Conservation (phyloP, 2,329 filamentous ascomycete genomes). For the Leptoxyphium fumago region DNA sequence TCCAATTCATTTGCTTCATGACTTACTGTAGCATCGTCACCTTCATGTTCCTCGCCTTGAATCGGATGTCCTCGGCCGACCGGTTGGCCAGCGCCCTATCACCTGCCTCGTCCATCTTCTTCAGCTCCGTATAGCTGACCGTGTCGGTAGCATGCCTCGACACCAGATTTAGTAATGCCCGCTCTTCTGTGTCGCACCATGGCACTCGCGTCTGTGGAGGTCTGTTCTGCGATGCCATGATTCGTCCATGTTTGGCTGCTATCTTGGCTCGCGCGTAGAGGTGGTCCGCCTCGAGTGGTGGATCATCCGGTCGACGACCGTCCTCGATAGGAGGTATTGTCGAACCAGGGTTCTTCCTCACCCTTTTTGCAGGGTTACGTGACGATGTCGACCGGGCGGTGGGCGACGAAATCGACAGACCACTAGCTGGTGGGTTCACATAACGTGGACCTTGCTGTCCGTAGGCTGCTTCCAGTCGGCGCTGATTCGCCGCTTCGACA, state of each 20-base stretch:
- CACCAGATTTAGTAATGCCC: slow-evolving; percentile 35
- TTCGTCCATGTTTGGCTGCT: slow-evolving; percentile 9
- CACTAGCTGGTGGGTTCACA: neutral
- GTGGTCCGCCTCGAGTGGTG: slow-evolving; percentile 1
- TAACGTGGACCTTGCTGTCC: neutral
- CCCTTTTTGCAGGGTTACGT: slow-evolving; percentile 9
- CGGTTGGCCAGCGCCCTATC: slow-evolving; percentile 22
- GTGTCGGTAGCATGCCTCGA: slow-evolving; percentile 24
- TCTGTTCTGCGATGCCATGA: slow-evolving; percentile 5
- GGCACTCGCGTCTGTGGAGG: slow-evolving; percentile 16
- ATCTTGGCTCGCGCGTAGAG: slow-evolving; percentile 10
- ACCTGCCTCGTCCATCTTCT: slow-evolving; percentile 17
- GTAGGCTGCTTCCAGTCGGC: slow-evolving; percentile 20
- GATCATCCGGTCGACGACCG: slow-evolving; percentile 4
- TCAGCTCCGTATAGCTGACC: slow-evolving; percentile 33
- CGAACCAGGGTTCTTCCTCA: slow-evolving; percentile 19
- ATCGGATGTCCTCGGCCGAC: slow-evolving; percentile 33
- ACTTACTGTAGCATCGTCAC: slow-evolving; percentile 29
- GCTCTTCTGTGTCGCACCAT: slow-evolving; percentile 22
- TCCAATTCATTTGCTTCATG: neutral
- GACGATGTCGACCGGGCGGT: neutral
- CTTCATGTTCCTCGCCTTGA: slow-evolving; percentile 39
- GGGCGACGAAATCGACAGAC: neutral
- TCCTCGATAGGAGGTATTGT: slow-evolving; percentile 10
- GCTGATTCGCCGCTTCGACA: slow-evolving; percentile 16